Percentiles rank a stretch among this genome's conserved stretches.
Evolutionary conservation across 495 filamentous ascomycete genomes (phyloP).

Genomic region (Hamigera avellanea): DNA sequence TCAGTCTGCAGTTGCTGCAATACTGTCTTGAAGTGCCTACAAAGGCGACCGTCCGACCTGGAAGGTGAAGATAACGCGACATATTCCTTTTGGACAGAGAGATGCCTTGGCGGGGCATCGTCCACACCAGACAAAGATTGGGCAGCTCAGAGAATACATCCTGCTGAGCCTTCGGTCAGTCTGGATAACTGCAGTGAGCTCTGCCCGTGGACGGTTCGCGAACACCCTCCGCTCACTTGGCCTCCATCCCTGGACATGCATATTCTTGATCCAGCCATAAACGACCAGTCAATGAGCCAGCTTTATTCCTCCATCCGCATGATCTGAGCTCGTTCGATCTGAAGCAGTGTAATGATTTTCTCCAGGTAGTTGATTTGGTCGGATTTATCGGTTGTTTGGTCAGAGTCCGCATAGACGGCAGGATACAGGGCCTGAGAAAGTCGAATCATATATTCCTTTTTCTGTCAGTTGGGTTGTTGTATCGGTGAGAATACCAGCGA

Average conservation of each 20-base stretch:
- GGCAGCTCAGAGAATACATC: conserved; percentile 31
- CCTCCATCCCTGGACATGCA: conserved; percentile 25
- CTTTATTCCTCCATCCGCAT: conserved; percentile 29
- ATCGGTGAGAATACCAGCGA: too few species aligned
- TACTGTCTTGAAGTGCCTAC: conserved; percentile 25
- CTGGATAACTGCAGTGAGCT: conserved; percentile 33
- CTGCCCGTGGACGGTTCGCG: conserved; percentile 33
- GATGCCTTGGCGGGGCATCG: conserved; percentile 23
- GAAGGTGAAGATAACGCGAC: conserved; percentile 16
- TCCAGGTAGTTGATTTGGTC: too few species aligned
- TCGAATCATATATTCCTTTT: too few species aligned
- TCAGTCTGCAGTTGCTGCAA: conserved; percentile 29
- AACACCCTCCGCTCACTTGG: conserved; percentile 26
- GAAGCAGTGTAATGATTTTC: neutral
- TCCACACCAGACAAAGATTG: conserved; percentile 20
- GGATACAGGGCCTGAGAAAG: too few species aligned
- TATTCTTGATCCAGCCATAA: conserved; percentile 25
- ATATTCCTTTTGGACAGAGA: conserved; percentile 30
- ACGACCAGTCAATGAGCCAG: conserved; percentile 24
- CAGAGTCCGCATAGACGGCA: too few species aligned
- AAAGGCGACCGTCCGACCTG: conserved; percentile 21
- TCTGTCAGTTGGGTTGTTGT: too few species aligned
- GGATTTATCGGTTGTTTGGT: too few species aligned
- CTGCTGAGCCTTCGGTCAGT: conserved; percentile 22
- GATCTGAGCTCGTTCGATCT: conserved; percentile 11